Base-by-base conservation (phyloP, 305 asterid genomes). In the Fraxinus nigra region DNA sequence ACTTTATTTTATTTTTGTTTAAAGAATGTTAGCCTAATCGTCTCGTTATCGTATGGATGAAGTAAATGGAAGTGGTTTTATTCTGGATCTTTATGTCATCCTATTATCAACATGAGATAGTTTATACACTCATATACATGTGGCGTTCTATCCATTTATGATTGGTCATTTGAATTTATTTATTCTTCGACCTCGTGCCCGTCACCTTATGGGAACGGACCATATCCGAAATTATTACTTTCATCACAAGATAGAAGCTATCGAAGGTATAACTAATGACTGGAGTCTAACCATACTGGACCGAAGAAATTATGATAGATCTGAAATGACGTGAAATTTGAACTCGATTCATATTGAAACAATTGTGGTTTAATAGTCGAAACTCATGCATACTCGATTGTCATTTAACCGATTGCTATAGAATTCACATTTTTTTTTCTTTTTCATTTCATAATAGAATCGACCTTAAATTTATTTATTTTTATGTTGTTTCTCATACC, bases 21-120 rank as follows among this genome's bases (percentile, higher is more conserved):
- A 37, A 75, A 63, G 40, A 24, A 28, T 7, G n/a, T 81, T 75
- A 46, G 18, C 1, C 54, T 35, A n/a, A 28, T 69, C 3, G 0
- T 1, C 80, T 18, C 67, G 38, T 78, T 63, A 20, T 34, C 77
- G 7, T 78, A 69, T 69, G 40, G 77, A 80, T 81, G 86, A 84
- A 85, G 84, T 87, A 76, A 81, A 87, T 86, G 80, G 80, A 84
- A 82, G 74, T 80, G 16, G 8, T n/a, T 76, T 22, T 67, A 4
- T 20, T n/a, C 69, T 10, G 7, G 28, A 32, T 1, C 7, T 51
- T 35, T 37, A 30, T 61, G 33, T 16, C 9, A 11, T 32, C 20
- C 7, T 4, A 11, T 11, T 11, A 13, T 28, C 35, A 67, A 28
- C 35, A 30, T 4, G 1, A 65, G 13, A 24, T 18, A 51, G 20